Percentiles rank a stretch among this genome's conserved stretches.
Conservation (phyloP, 106 monocot genomes). For the Gastrodia elata region DNA sequence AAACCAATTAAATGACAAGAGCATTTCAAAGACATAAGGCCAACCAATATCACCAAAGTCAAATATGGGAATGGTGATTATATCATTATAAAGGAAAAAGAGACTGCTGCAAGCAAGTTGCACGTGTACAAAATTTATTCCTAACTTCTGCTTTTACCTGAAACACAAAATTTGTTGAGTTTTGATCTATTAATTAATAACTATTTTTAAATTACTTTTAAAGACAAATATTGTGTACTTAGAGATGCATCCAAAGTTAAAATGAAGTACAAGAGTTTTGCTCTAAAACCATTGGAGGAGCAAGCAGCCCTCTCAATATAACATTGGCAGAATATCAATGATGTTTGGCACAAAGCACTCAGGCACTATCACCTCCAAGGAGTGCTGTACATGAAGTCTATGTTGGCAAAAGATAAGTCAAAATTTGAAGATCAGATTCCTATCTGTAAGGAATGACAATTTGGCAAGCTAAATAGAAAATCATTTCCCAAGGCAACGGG, state of each 20-base stretch:
- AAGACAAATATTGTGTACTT: not conserved
- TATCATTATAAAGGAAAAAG: not conserved
- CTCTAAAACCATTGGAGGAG: slow-evolving; percentile 7
- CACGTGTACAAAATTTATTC: no score
- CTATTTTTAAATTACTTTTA: not conserved
- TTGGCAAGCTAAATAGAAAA: not conserved
- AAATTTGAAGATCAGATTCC: slow-evolving; percentile 3
- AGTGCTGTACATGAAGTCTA: not conserved
- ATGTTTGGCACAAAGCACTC: not conserved
- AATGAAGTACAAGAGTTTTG: not conserved
- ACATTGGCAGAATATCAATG: not conserved
- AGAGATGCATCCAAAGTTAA: slow-evolving; percentile 1
- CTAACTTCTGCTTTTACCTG: no score
- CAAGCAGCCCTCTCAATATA: not conserved
- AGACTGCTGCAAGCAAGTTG: not conserved
- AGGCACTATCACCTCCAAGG: slow-evolving; percentile 1
- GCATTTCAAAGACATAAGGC: no score
- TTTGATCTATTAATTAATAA: no score
- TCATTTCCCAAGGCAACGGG: not conserved
- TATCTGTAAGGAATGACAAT: not conserved
- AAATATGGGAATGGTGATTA: not conserved
- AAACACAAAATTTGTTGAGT: no score
- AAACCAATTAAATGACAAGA: no score
- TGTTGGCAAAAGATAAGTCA: not conserved
- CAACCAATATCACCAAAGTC: not conserved